These are phyloP conservation scores for Phytophthora hybrid DNA, from an alignment of 352 stramenopile species.

Conservation along the genomic window DNA sequence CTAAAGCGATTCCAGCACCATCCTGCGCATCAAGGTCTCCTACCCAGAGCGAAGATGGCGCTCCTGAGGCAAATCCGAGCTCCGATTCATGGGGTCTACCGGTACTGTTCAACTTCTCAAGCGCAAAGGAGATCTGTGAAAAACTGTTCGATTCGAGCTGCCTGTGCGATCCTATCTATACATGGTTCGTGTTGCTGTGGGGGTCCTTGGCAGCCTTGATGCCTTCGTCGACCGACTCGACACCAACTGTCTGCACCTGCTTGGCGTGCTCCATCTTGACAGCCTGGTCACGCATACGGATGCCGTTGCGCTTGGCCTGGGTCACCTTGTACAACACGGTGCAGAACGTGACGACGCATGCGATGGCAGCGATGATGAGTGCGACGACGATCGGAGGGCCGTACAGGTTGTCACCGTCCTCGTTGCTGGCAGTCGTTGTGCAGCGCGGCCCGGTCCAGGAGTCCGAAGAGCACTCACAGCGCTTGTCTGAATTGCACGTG, in stretches of 20 bases:
- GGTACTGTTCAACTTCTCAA: too few relatives aligned
- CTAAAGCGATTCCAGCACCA: constrained; percentile 6
- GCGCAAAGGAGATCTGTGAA: constrained; percentile 6
- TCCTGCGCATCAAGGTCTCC: constrained; percentile 1
- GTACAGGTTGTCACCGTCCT: constrained; percentile 32
- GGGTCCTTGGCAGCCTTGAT: constrained; percentile 25
- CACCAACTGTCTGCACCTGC: constrained; percentile 25
- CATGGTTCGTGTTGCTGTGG: constrained; percentile 50
- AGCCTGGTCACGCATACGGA: constrained; percentile 23
- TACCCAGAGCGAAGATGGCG: neutral
- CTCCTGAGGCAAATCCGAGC: constrained; percentile 20
- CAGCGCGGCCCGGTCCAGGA: constrained; percentile 61
- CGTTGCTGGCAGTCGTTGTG: constrained; percentile 40
- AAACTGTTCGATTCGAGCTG: constrained; percentile 25
- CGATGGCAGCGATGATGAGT: constrained; percentile 30
- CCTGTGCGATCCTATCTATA: constrained; percentile 38
- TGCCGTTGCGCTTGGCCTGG: constrained; percentile 29
- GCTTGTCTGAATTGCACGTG: constrained; percentile 38
- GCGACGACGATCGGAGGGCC: constrained; percentile 34
- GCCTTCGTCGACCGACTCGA: constrained; percentile 33
- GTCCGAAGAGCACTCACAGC: constrained; percentile 43
- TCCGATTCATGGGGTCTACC: constrained; percentile 4
- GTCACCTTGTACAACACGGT: constrained; percentile 37
- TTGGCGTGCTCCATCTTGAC: constrained; percentile 40
- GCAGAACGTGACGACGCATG: constrained; percentile 20